phyloP scores from a whole-genome alignment of 106 monocot genomes.

The Triglochin maritima region DNA sequence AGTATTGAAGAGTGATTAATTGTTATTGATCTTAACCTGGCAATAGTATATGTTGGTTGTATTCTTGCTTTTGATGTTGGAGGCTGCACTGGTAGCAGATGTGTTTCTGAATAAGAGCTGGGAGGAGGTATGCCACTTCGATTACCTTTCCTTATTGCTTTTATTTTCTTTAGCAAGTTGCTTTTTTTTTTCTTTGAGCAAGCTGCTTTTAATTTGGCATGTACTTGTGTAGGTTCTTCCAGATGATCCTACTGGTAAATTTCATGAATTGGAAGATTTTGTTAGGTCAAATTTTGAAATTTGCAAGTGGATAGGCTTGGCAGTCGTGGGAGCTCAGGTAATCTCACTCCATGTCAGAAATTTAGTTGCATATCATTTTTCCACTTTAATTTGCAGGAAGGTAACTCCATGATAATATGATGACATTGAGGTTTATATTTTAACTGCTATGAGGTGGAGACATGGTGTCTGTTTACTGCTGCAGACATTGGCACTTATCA shows the following conservation, averaged over 20 bases:
- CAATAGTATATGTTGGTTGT: slow-evolving; percentile 49
- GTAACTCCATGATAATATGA: not conserved
- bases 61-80: slow-evolving; percentile 47
- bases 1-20: not conserved
- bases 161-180: not conserved
- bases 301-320: slow-evolving; percentile 70
- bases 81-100: slow-evolving; percentile 60
- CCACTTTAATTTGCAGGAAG: not conserved
- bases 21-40: slow-evolving; percentile 38
- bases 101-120: slow-evolving; percentile 71
- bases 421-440: too few species aligned
- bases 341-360: not conserved
- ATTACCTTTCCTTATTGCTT: not conserved
- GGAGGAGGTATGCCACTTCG: slow-evolving; percentile 52
- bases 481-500: too few species aligned
- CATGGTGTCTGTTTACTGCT: too few species aligned
- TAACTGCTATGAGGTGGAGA: too few species aligned
- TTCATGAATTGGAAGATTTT: slow-evolving; percentile 71
- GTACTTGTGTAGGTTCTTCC: slow-evolving; percentile 55
- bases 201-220: not conserved
- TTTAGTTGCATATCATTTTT: not conserved
- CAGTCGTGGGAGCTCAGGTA: slow-evolving; percentile 68
- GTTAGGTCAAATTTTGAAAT: slow-evolving; percentile 58
- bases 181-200: not conserved
- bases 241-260: slow-evolving; percentile 56